Conservation (phyloP, 1,284 basidiomycete species). For the Gomphus bonarii region DNA sequence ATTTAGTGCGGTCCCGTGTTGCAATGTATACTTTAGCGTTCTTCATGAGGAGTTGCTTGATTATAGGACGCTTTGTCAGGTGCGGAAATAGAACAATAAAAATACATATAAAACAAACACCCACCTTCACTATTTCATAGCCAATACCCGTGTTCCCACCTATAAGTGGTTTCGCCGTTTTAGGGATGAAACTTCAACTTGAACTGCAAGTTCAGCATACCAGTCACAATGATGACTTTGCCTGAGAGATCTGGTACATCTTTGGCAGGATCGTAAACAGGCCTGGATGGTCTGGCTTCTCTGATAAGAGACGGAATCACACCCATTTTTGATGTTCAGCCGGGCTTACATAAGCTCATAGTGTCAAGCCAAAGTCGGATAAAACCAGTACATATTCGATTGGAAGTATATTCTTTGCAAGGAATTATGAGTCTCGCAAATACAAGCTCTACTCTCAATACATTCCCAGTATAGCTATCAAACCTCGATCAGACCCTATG, state of each 20-base stretch:
- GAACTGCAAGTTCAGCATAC: neutral
- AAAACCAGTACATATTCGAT: no score
- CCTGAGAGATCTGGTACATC: constrained; percentile 29
- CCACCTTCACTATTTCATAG: constrained; percentile 20
- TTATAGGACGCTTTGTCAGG: neutral
- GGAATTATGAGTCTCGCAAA: no score
- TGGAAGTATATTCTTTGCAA: no score
- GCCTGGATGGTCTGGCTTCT: neutral
- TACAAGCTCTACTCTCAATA: no score
- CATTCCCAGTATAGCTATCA: no score
- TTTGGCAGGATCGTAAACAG: constrained; percentile 8
- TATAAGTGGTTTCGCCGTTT: constrained; percentile 25
- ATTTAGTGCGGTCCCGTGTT: constrained; percentile 19
- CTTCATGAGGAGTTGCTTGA: constrained; percentile 17
- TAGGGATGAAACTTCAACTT: neutral
- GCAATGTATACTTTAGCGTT: constrained; percentile 25
- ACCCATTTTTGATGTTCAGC: no score
- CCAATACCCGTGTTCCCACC: constrained; percentile 36
- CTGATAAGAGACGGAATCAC: neutral
- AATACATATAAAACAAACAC: neutral
- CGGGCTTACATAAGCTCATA: no score
- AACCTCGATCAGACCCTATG: no score
- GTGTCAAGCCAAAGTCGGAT: no score
- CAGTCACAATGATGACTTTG: constrained; percentile 18
- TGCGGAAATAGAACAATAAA: neutral